Conservation (phyloP, 2,329 filamentous ascomycete species). For the Amphichorda felina region DNA sequence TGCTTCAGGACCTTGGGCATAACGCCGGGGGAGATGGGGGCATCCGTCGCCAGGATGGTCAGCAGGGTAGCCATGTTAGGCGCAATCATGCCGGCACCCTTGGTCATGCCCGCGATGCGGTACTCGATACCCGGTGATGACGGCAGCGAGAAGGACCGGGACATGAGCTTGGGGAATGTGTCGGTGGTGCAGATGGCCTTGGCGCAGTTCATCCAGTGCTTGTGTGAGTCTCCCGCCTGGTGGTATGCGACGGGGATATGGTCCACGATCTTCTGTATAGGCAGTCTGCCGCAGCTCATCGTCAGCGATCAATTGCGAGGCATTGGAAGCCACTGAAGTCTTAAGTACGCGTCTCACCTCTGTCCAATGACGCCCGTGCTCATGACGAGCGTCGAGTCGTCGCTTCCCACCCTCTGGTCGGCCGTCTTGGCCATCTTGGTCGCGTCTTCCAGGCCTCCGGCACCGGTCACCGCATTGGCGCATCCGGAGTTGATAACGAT, state of each 20-base stretch:
- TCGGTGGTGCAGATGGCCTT: conserved; percentile 96
- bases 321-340: not conserved
- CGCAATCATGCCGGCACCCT: conserved; percentile 98
- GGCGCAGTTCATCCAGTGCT: conserved; percentile 78
- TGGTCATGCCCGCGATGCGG: conserved; percentile 86
- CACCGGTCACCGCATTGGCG: conserved; percentile 92
- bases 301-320: not conserved
- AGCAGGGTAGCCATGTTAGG: conserved; percentile 97
- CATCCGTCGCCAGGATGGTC: conserved; percentile 85
- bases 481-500: conserved; percentile 93
- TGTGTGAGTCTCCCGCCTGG: conserved; percentile 62
- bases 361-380: conserved; percentile 97
- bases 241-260: conserved; percentile 68
- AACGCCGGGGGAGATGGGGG: conserved; percentile 56
- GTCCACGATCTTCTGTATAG: conserved; percentile 79
- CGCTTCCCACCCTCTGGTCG: conserved; percentile 45
- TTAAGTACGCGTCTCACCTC: too few relatives aligned
- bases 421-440: conserved; percentile 69
- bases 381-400: conserved; percentile 76
- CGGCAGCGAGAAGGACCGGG: conserved; percentile 71
- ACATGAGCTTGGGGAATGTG: conserved; percentile 93
- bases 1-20: conserved; percentile 60
- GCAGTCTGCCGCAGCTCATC: conserved; percentile 43
- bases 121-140: conserved; percentile 67
- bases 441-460: conserved; percentile 81